Evolutionary conservation across 169 alveolate genomes (phyloP).

Genomic region (Fabrea salina): DNA sequence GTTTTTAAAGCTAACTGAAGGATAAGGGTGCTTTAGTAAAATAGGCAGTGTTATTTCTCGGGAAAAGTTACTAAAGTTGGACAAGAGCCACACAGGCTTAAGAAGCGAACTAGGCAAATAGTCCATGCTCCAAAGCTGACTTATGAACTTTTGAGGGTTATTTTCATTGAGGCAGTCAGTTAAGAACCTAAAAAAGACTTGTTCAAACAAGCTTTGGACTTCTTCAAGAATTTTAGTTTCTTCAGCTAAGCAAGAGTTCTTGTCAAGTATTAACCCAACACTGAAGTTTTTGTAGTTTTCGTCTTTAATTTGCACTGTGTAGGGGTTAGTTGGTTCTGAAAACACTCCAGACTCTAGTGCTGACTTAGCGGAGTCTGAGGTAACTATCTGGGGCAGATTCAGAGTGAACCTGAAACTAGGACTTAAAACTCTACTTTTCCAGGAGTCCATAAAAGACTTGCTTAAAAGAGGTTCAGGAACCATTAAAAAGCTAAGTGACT

Average conservation of each 20-base stretch:
- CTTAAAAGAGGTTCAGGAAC: too few species aligned
- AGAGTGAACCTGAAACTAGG: too few species aligned
- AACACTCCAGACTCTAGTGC: too few species aligned
- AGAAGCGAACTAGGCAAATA: background rate
- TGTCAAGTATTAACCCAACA: background rate
- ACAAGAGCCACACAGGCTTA: background rate
- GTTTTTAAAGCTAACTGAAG: background rate
- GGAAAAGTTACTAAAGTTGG: background rate
- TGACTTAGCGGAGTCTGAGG: too few species aligned
- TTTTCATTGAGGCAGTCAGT: background rate
- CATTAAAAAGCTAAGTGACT: too few species aligned
- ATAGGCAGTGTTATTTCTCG: slow-evolving; percentile 6
- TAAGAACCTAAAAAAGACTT: background rate
- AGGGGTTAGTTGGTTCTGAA: too few species aligned
- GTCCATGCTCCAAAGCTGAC: background rate
- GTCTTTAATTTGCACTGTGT: background rate
- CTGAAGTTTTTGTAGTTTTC: background rate
- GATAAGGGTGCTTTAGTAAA: background rate
- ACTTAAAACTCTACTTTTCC: too few species aligned
- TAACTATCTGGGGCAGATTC: too few species aligned
- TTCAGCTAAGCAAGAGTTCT: background rate
- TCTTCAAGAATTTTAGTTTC: background rate
- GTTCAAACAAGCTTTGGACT: background rate
- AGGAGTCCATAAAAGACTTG: too few species aligned
- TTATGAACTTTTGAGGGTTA: background rate